Evolutionary conservation across 2,329 filamentous ascomycete genomes (phyloP).

Genomic region (Fusarium neocosmosporiellum): DNA sequence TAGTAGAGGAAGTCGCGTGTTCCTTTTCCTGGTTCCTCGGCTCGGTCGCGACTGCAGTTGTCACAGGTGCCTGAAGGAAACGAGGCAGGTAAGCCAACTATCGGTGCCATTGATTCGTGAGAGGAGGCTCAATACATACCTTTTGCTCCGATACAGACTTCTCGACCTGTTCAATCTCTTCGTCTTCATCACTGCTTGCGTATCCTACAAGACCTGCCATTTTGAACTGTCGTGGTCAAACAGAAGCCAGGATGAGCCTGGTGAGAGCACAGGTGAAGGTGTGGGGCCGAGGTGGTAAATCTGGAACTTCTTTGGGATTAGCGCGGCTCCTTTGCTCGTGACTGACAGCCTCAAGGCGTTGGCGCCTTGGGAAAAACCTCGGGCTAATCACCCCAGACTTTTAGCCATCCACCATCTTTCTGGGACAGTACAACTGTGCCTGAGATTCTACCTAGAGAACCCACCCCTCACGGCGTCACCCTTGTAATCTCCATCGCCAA

Average conservation of each 20-base stretch:
- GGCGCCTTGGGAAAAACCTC: constrained; percentile 25
- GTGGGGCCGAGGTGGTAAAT: constrained; percentile 24
- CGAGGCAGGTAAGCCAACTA: constrained; percentile 5
- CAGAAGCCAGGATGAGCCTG: background rate
- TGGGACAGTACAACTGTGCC: constrained; percentile 5
- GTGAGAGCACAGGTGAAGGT: constrained; percentile 4
- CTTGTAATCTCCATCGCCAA: constrained; percentile 11
- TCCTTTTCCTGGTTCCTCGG: constrained; percentile 5
- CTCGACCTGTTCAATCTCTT: constrained; percentile 44
- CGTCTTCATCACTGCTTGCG: constrained; percentile 64
- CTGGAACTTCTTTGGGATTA: constrained; percentile 31
- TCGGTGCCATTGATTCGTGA: background rate
- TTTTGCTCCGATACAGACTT: constrained; percentile 3
- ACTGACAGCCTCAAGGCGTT: background rate
- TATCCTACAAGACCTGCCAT: constrained; percentile 62
- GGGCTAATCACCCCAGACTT: constrained; percentile 27
- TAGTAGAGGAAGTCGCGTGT: background rate
- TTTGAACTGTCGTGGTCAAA: constrained; percentile 28
- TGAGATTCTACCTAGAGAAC: constrained; percentile 14
- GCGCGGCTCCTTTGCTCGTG: constrained; percentile 17
- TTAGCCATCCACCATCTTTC: constrained; percentile 22
- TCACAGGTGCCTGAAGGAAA: constrained; percentile 11
- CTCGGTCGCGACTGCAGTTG: background rate
- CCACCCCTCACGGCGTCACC: constrained; percentile 23
- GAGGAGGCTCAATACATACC: constrained; percentile 14